Evolutionary conservation across 2,329 filamentous ascomycete genomes (phyloP), one percentile per base, ranked within the genome.

Genomic region (Fusarium beomiforme): DNA sequence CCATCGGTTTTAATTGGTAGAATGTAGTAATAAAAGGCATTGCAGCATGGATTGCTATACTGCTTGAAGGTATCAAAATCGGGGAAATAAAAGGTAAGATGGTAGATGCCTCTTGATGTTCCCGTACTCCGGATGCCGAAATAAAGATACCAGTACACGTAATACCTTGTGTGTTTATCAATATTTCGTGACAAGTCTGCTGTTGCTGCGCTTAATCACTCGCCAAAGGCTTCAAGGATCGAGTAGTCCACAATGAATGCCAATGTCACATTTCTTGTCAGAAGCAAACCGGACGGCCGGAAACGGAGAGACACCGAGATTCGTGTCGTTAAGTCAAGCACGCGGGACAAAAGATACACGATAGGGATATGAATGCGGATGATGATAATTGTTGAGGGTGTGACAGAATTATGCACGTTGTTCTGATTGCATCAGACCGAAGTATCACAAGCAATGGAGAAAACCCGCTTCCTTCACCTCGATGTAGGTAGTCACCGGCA

Each of bases 241-340:
- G 55, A 26, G 51, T 41, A 72, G 59, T 51, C 58, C 59, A 64
- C 57, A 49, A 44, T 33, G 43, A 56, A 67, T 53, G 37, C 50
- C 36, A 59, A 58, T 65, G 55, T 50, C 59, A 55, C 46, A 42
- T 53, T 26, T 47, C 33, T 36, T 60, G 46, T 54, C 21, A 16
- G 23, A 29, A 44, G 37, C 42, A 41, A n/a, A 42, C 51, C 70
- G 74, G 71, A 55, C 66, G 53, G 53, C 69, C 69, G 73, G 73
- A 70, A 72, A 75, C 69, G 73, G 72, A 74, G 72, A 74, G 66
- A 70, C 55, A 59, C 72, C 70, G 64, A 73, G 68, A 57, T 24
- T 34, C 33, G 24, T 49, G 42, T 23, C 19, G 42, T 23, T 14
- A 11, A 36, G 17, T 26, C 21, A 19, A 46, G 29, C 29, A 23